Conservation (phyloP, 164 flowering plant genomes). For the Aristolochia californica region DNA sequence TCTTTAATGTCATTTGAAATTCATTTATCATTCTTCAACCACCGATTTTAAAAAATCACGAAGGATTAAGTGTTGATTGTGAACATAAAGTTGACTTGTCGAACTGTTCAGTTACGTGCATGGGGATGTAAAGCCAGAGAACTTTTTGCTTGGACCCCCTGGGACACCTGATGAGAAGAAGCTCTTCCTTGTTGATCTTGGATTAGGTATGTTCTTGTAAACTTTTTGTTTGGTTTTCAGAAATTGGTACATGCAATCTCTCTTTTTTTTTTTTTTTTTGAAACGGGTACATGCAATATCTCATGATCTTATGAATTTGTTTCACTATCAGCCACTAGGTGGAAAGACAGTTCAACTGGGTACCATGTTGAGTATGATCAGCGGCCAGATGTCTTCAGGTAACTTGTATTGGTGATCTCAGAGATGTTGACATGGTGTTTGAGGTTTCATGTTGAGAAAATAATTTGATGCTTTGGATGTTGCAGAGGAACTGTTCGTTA, state of each 20-base stretch:
- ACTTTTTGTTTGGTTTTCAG: not conserved
- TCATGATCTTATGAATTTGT: not conserved
- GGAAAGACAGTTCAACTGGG: constrained; percentile 71
- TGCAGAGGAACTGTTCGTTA: constrained; percentile 94
- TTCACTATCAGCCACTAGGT: constrained; percentile 52
- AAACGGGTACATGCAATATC: too few relatives aligned
- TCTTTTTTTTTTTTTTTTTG: too few relatives aligned
- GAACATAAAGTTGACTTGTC: not conserved
- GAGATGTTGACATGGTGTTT: not conserved
- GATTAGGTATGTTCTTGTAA: constrained; percentile 43
- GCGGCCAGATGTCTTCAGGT: constrained; percentile 93
- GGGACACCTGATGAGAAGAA: constrained; percentile 83
- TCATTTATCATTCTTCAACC: too few relatives aligned
- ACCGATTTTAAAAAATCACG: not conserved
- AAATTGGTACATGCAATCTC: not conserved
- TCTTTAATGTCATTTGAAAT: not conserved
- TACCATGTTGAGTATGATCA: constrained; percentile 90
- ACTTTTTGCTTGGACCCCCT: constrained; percentile 84
- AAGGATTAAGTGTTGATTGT: not conserved
- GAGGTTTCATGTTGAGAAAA: too few relatives aligned
- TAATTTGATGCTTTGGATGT: too few relatives aligned
- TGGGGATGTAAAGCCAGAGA: constrained; percentile 98
- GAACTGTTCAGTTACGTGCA: constrained; percentile 59
- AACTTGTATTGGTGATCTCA: not conserved
- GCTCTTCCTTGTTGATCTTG: constrained; percentile 87